Evolutionary conservation across 1,139 yeast species (phyloP).

Genomic region (Candida sp.): DNA sequence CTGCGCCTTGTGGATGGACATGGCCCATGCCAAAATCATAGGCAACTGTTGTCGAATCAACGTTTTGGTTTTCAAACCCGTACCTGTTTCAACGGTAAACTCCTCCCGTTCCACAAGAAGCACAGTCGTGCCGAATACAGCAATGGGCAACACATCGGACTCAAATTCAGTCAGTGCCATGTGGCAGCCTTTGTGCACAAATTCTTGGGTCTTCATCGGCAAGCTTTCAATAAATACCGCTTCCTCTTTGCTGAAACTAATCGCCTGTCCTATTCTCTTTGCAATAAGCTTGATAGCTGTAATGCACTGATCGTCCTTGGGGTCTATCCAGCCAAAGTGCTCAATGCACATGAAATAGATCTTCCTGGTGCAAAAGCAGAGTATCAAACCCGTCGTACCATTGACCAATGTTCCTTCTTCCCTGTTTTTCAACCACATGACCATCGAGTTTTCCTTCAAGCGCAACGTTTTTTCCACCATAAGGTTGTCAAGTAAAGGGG

Average conservation of each 20-base stretch:
- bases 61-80: not conserved
- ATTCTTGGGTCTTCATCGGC: slow-evolving; percentile 29
- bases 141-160: slow-evolving; percentile 54
- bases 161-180: slow-evolving; percentile 18
- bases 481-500: slow-evolving; percentile 31
- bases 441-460: slow-evolving; percentile 65
- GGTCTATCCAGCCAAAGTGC: slow-evolving; percentile 25
- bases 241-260: slow-evolving; percentile 46
- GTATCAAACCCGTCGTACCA: slow-evolving; percentile 58
- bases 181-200: slow-evolving; percentile 34
- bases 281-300: slow-evolving; percentile 33
- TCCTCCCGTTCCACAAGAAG: slow-evolving; percentile 70
- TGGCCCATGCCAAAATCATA: slow-evolving; percentile 90
- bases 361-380: slow-evolving; percentile 61
- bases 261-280: slow-evolving; percentile 26
- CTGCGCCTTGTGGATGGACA: slow-evolving; percentile 95
- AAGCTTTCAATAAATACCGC: slow-evolving; percentile 29
- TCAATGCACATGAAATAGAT: slow-evolving; percentile 33
- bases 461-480: slow-evolving; percentile 50
- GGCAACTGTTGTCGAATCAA: slow-evolving; percentile 64
- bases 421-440: slow-evolving; percentile 55
- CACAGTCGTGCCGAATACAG: slow-evolving; percentile 46
- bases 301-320: slow-evolving; percentile 23
- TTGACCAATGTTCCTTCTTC: slow-evolving; percentile 49
- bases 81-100: slow-evolving; percentile 53